A percentile compares a stretch with the other conserved stretches of the same genome.
Conservation (phyloP, 2,329 filamentous ascomycete species). For the Fusarium coicis region DNA sequence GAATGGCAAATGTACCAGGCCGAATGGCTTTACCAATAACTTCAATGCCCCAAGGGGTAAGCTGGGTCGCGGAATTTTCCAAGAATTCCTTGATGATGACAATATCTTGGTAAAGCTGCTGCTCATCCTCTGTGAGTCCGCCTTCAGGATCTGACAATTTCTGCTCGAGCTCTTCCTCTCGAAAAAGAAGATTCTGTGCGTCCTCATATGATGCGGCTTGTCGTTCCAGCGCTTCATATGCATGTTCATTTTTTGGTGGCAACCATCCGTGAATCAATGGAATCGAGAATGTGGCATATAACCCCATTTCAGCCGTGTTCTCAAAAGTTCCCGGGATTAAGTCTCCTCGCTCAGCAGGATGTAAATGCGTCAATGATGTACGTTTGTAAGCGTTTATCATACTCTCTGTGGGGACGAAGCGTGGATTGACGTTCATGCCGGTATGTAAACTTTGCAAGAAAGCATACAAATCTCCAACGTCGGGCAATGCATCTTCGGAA, state of each 20-base stretch:
- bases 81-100: constrained; percentile 86
- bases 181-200: constrained; percentile 87
- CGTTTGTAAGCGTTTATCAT: constrained; percentile 59
- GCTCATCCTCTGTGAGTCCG: constrained; percentile 77
- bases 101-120: constrained; percentile 84
- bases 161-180: constrained; percentile 86
- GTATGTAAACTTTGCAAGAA: constrained; percentile 92
- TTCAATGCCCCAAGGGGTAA: constrained; percentile 84
- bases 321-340: constrained; percentile 80
- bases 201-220: constrained; percentile 90
- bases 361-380: constrained; percentile 63
- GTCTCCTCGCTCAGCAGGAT: constrained; percentile 60
- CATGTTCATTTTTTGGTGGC: constrained; percentile 73
- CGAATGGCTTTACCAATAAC: constrained; percentile 76
- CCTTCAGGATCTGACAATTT: constrained; percentile 64
- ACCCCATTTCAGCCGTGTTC: constrained; percentile 85
- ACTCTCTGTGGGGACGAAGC: constrained; percentile 74
- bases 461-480: constrained; percentile 86
- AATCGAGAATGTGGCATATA: constrained; percentile 90
- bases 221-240: constrained; percentile 75
- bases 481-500: constrained; percentile 74
- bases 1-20: constrained; percentile 84
- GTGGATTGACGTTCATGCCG: constrained; percentile 97
- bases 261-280: constrained; percentile 95
- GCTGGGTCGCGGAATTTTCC: constrained; percentile 82